These are phyloP conservation scores for Anastatica hierochuntica DNA, from an alignment of 345 rosid species.

Conservation along the genomic window DNA sequence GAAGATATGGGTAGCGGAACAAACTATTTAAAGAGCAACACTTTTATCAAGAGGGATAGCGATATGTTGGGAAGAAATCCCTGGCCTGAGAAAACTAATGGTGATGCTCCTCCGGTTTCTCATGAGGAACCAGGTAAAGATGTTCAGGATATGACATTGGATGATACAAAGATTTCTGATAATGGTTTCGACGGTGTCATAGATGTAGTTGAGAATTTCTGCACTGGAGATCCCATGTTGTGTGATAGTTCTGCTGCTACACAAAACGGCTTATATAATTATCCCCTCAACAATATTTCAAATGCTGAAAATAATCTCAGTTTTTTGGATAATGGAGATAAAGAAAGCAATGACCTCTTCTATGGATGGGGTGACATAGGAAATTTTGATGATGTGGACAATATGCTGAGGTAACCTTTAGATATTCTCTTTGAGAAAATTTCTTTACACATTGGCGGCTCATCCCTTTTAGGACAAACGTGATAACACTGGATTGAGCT, in stretches of 20 bases:
- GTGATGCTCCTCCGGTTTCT: conserved; percentile 35
- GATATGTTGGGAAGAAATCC: conserved; percentile 42
- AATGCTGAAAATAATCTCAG: conserved; percentile 43
- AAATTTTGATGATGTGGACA: conserved; percentile 86
- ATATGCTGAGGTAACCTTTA: conserved; percentile 64
- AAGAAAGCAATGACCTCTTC: conserved; percentile 51
- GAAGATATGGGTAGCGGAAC: conserved; percentile 30
- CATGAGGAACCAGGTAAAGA: conserved; percentile 34
- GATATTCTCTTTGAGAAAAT: not conserved
- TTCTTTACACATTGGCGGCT: conserved; percentile 2
- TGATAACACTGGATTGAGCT: conserved; percentile 10
- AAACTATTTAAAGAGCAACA: conserved; percentile 15
- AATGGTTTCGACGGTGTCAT: too few relatives aligned
- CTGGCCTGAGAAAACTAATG: too few relatives aligned
- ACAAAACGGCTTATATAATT: conserved; percentile 30
- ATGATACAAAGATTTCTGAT: conserved; percentile 34
- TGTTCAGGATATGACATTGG: conserved; percentile 26
- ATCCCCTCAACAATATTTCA: conserved; percentile 43
- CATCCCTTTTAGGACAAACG: too few relatives aligned
- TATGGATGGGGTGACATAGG: conserved; percentile 84
- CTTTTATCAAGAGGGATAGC: conserved; percentile 20
- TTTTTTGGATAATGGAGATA: conserved; percentile 51
- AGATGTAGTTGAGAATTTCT: conserved; percentile 27
- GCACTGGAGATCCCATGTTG: conserved; percentile 34
- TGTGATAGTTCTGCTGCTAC: conserved; percentile 32